Evolutionary conservation across 1,284 basidiomycete species (phyloP).

Genomic region (Bjerkandera adusta): DNA sequence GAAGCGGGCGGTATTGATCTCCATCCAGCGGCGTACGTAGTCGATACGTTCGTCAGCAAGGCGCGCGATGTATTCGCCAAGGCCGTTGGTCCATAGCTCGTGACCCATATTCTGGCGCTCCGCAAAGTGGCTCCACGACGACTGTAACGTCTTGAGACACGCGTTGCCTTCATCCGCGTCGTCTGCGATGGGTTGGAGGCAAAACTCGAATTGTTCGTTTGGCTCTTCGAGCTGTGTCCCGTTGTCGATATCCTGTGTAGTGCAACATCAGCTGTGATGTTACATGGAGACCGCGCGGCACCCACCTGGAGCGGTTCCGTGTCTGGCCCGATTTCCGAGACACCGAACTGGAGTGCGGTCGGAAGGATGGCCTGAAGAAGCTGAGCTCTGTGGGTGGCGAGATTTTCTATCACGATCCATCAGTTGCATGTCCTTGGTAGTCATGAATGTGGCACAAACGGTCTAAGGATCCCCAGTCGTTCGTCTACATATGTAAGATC

Average conservation of each 20-base stretch:
- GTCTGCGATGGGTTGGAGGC: not conserved
- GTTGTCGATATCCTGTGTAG: not conserved
- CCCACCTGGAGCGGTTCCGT: slow-evolving; percentile 48
- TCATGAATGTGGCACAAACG: slow-evolving; percentile 36
- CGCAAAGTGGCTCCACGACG: not conserved
- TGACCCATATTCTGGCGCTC: slow-evolving; percentile 29
- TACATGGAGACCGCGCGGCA: not conserved
- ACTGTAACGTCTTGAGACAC: not conserved
- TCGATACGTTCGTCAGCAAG: slow-evolving; percentile 39
- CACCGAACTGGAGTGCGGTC: slow-evolving; percentile 46
- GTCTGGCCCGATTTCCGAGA: slow-evolving; percentile 42
- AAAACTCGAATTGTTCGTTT: too few species aligned
- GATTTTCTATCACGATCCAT: slow-evolving; percentile 40
- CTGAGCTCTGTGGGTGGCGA: slow-evolving; percentile 54
- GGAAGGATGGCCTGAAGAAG: slow-evolving; percentile 39
- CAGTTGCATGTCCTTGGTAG: not conserved
- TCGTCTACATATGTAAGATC: slow-evolving; percentile 37
- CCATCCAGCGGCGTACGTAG: slow-evolving; percentile 50
- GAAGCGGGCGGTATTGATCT: slow-evolving; percentile 47
- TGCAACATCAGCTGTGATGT: not conserved
- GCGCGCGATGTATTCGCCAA: slow-evolving; percentile 36
- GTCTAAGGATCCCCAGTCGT: slow-evolving; percentile 61
- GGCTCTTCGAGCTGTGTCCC: not conserved
- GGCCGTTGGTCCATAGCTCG: slow-evolving; percentile 35
- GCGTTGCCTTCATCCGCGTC: not conserved